Evolutionary conservation across 441 rosid genomes (phyloP), one percentile per base, ranked within the genome.

Genomic region (Codiaeum variegatum): DNA sequence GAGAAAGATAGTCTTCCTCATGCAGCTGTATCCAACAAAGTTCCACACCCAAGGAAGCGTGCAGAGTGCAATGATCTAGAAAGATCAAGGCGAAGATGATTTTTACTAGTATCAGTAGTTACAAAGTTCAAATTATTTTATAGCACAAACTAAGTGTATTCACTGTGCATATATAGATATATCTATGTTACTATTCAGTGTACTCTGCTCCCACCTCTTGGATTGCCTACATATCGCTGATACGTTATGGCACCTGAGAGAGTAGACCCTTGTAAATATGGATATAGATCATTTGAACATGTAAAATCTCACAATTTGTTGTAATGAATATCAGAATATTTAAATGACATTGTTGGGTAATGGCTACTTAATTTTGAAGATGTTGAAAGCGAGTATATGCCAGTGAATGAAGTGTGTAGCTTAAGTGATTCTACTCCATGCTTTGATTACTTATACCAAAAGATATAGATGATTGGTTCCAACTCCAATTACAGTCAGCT

Each of bases 41-140:
- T 75, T 77, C 78, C 79, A 31, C 44, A 67, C 47, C 84, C 81
- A 40, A 63, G 70, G 74, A 82, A 80, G 78, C 82, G 69, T 0
- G 74, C 40, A 0, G 72, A 72, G 9, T 79, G 26, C 44, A 73
- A 47, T 59, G 73, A 74, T 58, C 59, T 36, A 18, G 85, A 80
- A 66, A 82, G 82, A 76, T 72, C 83, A 76, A 78, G 85, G 72
- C 71, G 73, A 82, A 78, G 83, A 79, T 83, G 76, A 83, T 64
- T 69, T 70, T 31, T 69, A 6, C 9, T 21, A 21, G 62, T 67
- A 68, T 44, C 18, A 4, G 56, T 44, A 23, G 69, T 63, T 49
- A 62, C 58, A 21, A 19, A 67, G 61, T 76, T 75, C 68, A 63
- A 71, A 74, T 34, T 55, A 36, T 52, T 67, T 56, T 61, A 79